Evolutionary conservation across 176 grass and related monocot genomes (phyloP), one percentile per base, ranked within the genome.

Genomic region (Themeda triandra): DNA sequence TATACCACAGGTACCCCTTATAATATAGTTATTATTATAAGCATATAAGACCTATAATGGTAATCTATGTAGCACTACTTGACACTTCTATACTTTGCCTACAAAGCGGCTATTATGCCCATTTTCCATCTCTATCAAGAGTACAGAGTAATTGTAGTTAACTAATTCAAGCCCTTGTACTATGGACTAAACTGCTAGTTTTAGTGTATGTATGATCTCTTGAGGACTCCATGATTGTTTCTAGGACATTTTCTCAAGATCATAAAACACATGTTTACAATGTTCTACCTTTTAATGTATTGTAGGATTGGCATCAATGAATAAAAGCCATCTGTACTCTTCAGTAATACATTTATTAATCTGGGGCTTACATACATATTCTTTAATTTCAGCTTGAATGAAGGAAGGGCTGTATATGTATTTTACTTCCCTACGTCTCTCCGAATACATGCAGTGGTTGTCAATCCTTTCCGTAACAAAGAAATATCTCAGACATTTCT

Each of bases 391-490:
- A 98, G 96, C 68, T 85, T 92, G 78, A 93, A 87, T 2, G 96
- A 98, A 80, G 96, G 91, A 90, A 94, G 96, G 80, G 96, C 85
- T 73, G 85, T 95, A 72, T 98, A 95, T 87, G 86, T 92, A 42
- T 85, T 98, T 84, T 93, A 95, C 84, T 95, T 98, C 83, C 96
- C 96, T 75, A 77, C 79, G 49, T 89, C 85, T 66, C 62, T 48
- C 36, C 78, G 63, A 80, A 90, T 98, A 92, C 88, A 86, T 83
- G 91, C 86, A 13, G 85, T 92, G 59, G 91, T 98, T 49, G 69
- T 98, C 76, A 98, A 98, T 86, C 93, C 96, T 69, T 94, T 95
- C 81, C 93, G 91, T 69, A 98, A 98, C 68, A 98, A 84, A 92
- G 96, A 98, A 82, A 53, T 98, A 71, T 95, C 93, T n/a, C n/a